These are phyloP conservation scores for Penicillium italicum DNA, from an alignment of 2,329 filamentous ascomycete species.

Conservation along the genomic window DNA sequence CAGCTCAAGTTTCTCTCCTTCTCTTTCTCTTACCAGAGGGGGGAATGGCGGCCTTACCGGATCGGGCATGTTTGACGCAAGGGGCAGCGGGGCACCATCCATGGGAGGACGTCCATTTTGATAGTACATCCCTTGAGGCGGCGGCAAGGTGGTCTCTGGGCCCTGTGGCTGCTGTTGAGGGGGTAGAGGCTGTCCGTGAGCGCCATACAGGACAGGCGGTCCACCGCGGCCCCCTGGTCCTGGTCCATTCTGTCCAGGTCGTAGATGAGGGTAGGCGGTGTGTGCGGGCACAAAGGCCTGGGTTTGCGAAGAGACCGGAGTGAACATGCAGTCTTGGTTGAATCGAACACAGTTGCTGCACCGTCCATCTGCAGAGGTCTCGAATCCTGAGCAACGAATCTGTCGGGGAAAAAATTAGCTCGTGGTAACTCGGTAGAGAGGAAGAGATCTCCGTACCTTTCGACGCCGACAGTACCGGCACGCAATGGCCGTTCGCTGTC, in stretches of 20 bases:
- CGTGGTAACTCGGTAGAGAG: not conserved
- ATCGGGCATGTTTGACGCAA: constrained; percentile 42
- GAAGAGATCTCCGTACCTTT: constrained; percentile 40
- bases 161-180: constrained; percentile 42
- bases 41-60: constrained; percentile 43
- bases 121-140: constrained; percentile 41
- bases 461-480: constrained; percentile 52
- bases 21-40: constrained; percentile 1
- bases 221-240: constrained; percentile 33
- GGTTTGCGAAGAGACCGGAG: constrained; percentile 68
- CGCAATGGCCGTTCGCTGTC: constrained; percentile 51
- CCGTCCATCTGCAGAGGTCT: constrained; percentile 66
- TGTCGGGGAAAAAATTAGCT: constrained; percentile 33
- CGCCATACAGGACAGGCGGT: constrained; percentile 43
- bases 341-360: constrained; percentile 71
- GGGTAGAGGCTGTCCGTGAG: constrained; percentile 49
- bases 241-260: constrained; percentile 33
- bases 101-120: constrained; percentile 34
- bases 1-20: not conserved
- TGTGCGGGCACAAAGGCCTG: constrained; percentile 72
- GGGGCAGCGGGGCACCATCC: constrained; percentile 33
- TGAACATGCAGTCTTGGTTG: constrained; percentile 74
- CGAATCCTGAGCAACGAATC: constrained; percentile 75
- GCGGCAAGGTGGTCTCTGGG: constrained; percentile 38
- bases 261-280: constrained; percentile 58